Evolutionary conservation across 768 basidiomycete species (phyloP).

Genomic region (Podaxis carcinomalis): DNA sequence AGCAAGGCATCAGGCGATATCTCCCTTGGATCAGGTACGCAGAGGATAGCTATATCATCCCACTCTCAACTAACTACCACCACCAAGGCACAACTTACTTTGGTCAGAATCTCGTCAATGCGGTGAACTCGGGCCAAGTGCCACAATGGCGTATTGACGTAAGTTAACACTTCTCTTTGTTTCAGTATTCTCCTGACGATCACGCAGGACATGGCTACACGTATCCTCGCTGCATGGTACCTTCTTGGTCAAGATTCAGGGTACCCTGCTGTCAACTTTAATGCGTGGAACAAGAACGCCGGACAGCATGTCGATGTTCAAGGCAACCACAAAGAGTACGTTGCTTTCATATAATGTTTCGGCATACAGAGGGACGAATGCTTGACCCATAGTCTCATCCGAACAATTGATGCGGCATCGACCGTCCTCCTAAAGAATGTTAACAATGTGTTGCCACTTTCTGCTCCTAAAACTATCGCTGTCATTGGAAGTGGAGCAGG

Average conservation of each 20-base stretch:
- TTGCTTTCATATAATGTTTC: background rate
- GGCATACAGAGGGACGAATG: background rate
- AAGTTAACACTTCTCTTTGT: conserved; percentile 20
- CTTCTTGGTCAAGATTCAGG: conserved; percentile 51
- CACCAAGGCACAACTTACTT: conserved; percentile 45
- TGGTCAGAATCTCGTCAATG: conserved; percentile 52
- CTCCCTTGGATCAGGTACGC: background rate
- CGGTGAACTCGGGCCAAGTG: conserved; percentile 59
- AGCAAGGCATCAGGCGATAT: conserved; percentile 26
- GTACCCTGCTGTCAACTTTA: conserved; percentile 60
- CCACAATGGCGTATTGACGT: conserved; percentile 53
- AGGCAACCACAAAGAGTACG: conserved; percentile 47
- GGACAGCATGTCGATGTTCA: conserved; percentile 53
- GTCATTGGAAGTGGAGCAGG: conserved; percentile 60
- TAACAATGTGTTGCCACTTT: conserved; percentile 39
- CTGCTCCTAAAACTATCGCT: conserved; percentile 42
- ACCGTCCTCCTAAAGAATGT: conserved; percentile 63
- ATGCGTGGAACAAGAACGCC: conserved; percentile 41
- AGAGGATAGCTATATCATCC: background rate
- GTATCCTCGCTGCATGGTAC: conserved; percentile 66
- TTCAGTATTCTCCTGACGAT: background rate
- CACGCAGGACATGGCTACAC: conserved; percentile 58
- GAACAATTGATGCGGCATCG: conserved; percentile 56
- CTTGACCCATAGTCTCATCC: conserved; percentile 40
- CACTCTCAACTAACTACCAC: background rate